Percentiles rank a stretch among this genome's conserved stretches.
These are phyloP conservation scores for Chrysanthemum seticuspe DNA, from an alignment of 129 eudicot species.

Conservation along the genomic window DNA sequence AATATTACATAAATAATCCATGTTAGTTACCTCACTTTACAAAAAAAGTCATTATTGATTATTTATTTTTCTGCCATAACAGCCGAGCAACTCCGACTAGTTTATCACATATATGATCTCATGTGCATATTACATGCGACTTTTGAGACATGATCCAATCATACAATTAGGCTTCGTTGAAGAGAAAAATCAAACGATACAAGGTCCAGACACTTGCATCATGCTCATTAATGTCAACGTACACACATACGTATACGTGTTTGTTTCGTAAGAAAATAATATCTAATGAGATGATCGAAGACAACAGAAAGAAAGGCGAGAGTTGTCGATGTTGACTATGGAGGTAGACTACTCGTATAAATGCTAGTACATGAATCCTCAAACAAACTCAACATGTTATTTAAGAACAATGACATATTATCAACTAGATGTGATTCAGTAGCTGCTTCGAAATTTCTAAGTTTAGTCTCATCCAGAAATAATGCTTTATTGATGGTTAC, in stretches of 20 bases:
- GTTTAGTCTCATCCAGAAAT: not conserved
- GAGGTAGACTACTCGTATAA: conserved; percentile 10
- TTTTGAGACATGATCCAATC: no score
- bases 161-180: not conserved
- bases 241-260: conserved; percentile 4
- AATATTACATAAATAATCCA: no score
- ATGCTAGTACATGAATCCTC: conserved; percentile 24
- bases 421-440: not conserved
- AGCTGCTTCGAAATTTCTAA: not conserved
- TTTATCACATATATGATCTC: no score
- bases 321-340: conserved; percentile 18
- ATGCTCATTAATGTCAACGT: conserved; percentile 16
- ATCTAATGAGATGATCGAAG: not conserved
- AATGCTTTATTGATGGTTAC: not conserved
- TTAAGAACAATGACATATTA: not conserved
- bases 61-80: no score
- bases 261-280: not conserved
- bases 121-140: no score
- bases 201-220: conserved; percentile 12
- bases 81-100: no score
- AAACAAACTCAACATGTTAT: not conserved
- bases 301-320: conserved; percentile 16
- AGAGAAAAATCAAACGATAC: not conserved
- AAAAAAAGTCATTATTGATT: no score
- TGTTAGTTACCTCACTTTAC: no score